These are phyloP conservation scores for Melampsora larici-populina DNA, from an alignment of 1,284 basidiomycete species.

Conservation along the genomic window DNA sequence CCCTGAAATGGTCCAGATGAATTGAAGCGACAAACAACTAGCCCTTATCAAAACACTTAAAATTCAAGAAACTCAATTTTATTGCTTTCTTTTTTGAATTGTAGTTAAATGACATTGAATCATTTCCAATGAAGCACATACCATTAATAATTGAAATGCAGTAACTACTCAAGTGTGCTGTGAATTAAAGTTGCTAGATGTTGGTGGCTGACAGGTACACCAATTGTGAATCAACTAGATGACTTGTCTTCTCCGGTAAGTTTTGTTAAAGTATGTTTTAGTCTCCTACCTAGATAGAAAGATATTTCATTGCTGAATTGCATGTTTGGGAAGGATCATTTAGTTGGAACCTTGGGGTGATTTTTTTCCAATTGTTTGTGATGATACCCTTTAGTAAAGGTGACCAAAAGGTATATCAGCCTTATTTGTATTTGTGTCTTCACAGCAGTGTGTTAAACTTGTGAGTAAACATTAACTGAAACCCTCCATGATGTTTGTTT, in stretches of 20 bases:
- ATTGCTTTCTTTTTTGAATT: not conserved
- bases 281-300: too few species aligned
- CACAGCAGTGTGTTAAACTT: not conserved
- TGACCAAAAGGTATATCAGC: constrained; percentile 28
- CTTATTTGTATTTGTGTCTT: not conserved
- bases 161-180: constrained; percentile 87
- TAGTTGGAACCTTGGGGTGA: constrained; percentile 53
- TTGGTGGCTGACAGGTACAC: constrained; percentile 93
- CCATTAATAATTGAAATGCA: constrained; percentile 86
- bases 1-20: too few species aligned
- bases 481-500: constrained; percentile 83
- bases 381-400: constrained; percentile 17
- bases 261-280: constrained; percentile 12
- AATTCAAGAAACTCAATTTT: too few species aligned
- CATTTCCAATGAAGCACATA: constrained; percentile 78
- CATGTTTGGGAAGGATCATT: constrained; percentile 55
- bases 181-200: constrained; percentile 72
- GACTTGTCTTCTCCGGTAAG: constrained; percentile 24
- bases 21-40: too few species aligned
- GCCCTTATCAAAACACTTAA: too few species aligned
- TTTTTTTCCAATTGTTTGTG: constrained; percentile 73
- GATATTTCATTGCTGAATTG: too few species aligned
- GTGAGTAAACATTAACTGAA: constrained; percentile 32
- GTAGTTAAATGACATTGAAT: constrained; percentile 49
- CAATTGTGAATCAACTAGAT: constrained; percentile 76